Percentiles rank a stretch among this genome's conserved stretches.
Evolutionary conservation across 345 rosid species (phyloP).

Genomic region (Eucalyptus leucophloia): DNA sequence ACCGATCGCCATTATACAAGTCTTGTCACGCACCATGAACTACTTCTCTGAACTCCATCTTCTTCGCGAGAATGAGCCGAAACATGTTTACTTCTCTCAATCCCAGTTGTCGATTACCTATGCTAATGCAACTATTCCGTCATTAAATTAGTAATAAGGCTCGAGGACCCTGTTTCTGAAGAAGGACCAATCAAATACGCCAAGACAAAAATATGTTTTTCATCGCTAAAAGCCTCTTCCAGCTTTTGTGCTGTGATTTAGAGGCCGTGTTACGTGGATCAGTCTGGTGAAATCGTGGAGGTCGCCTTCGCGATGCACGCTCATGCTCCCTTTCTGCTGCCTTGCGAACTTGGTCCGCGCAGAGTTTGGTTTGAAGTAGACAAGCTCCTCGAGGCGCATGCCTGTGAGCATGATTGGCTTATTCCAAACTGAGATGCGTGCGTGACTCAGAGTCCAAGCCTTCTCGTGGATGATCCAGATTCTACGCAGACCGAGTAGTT

Average conservation of each 20-base stretch:
- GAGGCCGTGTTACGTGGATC: neutral
- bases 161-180: neutral
- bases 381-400: neutral
- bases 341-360: neutral
- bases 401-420: neutral
- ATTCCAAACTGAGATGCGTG: neutral
- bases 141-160: neutral
- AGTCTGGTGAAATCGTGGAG: neutral
- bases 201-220: neutral
- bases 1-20: neutral
- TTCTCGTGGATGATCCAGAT: no score
- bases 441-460: no score
- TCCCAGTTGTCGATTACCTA: neutral
- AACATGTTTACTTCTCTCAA: neutral
- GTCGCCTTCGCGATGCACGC: neutral
- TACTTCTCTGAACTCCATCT: neutral
- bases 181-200: neutral
- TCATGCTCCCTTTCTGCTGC: neutral
- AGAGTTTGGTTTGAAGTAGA: neutral
- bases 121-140: neutral
- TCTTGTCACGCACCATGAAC: neutral
- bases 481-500: no score
- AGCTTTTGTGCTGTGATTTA: neutral
- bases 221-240: neutral
- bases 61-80: neutral